Percentiles rank a stretch among this genome's conserved stretches.
These are phyloP conservation scores for Trypanosoma scelopori DNA, from an alignment of 208 protist species.

Conservation along the genomic window DNA sequence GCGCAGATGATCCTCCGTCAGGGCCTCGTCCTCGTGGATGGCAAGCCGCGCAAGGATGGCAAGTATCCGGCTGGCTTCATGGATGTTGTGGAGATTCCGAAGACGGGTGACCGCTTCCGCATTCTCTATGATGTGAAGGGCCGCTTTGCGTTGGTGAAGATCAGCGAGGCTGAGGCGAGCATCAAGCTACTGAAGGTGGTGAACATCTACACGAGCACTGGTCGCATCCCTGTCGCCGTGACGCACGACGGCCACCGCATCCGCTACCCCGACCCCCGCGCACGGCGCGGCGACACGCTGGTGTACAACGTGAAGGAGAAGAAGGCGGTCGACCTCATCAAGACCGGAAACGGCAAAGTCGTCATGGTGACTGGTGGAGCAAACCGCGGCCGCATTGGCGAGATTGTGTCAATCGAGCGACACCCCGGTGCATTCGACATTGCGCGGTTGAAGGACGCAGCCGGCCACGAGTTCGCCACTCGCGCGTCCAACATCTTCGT, in stretches of 20 bases:
- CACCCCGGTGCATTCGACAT: slow-evolving; percentile 98
- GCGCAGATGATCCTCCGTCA: slow-evolving; percentile 97
- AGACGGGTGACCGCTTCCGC: slow-evolving; percentile 98
- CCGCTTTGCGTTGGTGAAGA: slow-evolving; percentile 96
- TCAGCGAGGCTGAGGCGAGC: slow-evolving; percentile 93
- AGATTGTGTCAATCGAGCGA: slow-evolving; percentile 92
- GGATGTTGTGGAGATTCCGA: slow-evolving; percentile 97
- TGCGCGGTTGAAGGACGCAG: slow-evolving; percentile 95
- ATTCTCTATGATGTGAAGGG: slow-evolving; percentile 99
- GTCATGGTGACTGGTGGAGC: slow-evolving; percentile 97
- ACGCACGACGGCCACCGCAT: slow-evolving; percentile 99
- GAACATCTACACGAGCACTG: slow-evolving; percentile 86
- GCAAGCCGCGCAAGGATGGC: slow-evolving; percentile 95
- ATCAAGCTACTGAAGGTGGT: slow-evolving; percentile 98
- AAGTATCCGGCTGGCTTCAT: slow-evolving; percentile 99
- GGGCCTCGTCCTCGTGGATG: slow-evolving; percentile 96
- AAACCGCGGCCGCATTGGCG: slow-evolving; percentile 98
- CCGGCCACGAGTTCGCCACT: slow-evolving; percentile 96
- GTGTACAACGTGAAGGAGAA: slow-evolving; percentile 96
- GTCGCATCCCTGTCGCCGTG: slow-evolving; percentile 95
- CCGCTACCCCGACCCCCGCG: slow-evolving; percentile 97
- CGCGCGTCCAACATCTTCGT: slow-evolving; percentile 98
- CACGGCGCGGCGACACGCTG: slow-evolving; percentile 97
- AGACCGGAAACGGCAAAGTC: slow-evolving; percentile 92
- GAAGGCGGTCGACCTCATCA: slow-evolving; percentile 93